These are phyloP conservation scores for Umbelopsis sp. DNA, from an alignment of 192 early-diverging fungal species.

Conservation along the genomic window DNA sequence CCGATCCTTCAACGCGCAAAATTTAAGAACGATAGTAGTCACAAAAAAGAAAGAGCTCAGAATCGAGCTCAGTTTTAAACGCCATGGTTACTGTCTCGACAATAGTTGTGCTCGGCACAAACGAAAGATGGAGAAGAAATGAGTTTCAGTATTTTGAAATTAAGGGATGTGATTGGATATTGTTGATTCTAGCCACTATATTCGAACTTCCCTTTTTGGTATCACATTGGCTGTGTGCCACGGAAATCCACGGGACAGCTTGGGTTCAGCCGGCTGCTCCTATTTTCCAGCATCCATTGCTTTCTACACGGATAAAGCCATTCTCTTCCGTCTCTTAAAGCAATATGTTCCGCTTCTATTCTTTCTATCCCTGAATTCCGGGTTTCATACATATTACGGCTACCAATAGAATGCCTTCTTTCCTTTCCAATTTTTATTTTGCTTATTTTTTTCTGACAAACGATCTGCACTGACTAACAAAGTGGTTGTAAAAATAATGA, in stretches of 20 bases:
- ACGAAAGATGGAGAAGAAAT: neutral
- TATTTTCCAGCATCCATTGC: neutral
- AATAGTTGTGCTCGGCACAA: too few relatives aligned
- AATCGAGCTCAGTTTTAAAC: too few relatives aligned
- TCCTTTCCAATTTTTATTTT: neutral
- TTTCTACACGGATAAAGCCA: neutral
- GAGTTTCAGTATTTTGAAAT: neutral
- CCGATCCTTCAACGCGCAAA: too few relatives aligned
- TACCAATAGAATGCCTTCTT: neutral
- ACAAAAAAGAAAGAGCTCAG: too few relatives aligned
- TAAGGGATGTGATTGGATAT: neutral
- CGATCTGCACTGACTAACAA: neutral
- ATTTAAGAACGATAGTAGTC: too few relatives aligned
- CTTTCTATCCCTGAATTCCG: neutral
- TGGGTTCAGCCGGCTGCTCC: neutral
- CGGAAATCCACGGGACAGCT: neutral
- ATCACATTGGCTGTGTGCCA: neutral
- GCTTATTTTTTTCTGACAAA: neutral
- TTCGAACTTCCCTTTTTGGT: neutral
- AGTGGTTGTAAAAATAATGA: neutral
- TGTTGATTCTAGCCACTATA: neutral
- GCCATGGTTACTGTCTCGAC: too few relatives aligned
- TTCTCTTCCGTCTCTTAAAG: neutral
- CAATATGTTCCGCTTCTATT: neutral
- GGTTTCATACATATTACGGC: neutral